Base-by-base conservation (phyloP, 2,329 filamentous ascomycete species). In the Calonectria leucothoes region DNA sequence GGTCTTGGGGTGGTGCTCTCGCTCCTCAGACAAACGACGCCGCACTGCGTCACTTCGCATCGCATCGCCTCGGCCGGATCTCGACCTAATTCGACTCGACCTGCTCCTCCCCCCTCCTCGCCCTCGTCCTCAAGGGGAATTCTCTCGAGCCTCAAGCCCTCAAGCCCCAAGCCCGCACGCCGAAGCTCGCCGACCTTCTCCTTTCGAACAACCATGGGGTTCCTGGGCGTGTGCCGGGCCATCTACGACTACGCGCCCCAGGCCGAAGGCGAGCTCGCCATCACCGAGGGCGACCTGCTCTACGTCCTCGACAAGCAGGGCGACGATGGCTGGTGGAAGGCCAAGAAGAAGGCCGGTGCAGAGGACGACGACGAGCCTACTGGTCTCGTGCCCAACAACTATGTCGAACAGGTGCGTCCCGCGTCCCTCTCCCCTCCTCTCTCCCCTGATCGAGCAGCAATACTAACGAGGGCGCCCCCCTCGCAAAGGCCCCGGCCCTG, bases 171-270 rank as follows among this genome's bases (percentile, higher is more conserved):
- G 72, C 71, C 75, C 73, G n/a, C n/a, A 74, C 66, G 74, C 77
- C 76, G 70, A 77, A 77, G 70, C 76, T 72, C 72, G 68, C 69
- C 70, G 66, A 76, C 64, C 64, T 72, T 64, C 76, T 71, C 72
- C 73, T 74, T 73, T 71, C 70, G n/a, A n/a, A n/a, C n/a, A 79
- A 81, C 81, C 77, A 98, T 98, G 96, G 95, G 94, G 77, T 98
- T 98, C 88, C 87, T 98, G 81, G 96, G 95, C 80, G 92, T 98
- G 78, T 98, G 95, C 88, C 94, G 92, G 83, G 96, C 96, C 82
- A 82, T 98, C 81, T 98, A 98, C 89, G 95, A 98, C 87, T 98
- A 98, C 88, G 89, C 90, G 83, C 95, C 96, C 75, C 95, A 97
- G 85, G 93, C 92, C 79, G 93, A 95, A 81, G 94, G 94, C 77